phyloP scores from a whole-genome alignment of 1,139 yeast species.

The Zhuliangozyma parablackwelliae region DNA sequence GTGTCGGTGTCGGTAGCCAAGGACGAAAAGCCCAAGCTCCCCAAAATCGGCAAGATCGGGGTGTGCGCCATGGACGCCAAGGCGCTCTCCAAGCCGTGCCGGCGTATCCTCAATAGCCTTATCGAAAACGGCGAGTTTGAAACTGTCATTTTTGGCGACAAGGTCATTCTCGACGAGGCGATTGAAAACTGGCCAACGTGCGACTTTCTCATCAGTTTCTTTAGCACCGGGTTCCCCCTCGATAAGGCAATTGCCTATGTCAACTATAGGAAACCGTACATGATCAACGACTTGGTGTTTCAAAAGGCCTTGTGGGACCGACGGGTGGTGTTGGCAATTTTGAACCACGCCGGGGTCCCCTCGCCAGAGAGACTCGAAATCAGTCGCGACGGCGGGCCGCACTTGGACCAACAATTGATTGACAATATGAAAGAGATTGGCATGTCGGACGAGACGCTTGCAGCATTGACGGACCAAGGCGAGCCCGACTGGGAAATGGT shows the following conservation, averaged over 20 bases:
- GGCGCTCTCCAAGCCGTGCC: conserved; percentile 92
- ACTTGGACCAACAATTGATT: conserved; percentile 59
- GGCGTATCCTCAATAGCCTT: conserved; percentile 81
- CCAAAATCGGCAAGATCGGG: conserved; percentile 89
- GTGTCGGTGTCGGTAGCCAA: conserved; percentile 33
- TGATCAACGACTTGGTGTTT: conserved; percentile 83
- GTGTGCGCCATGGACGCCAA: conserved; percentile 99
- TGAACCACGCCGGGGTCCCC: conserved; percentile 79
- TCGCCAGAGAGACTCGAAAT: conserved; percentile 87
- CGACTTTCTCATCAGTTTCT: conserved; percentile 88
- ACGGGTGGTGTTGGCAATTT: conserved; percentile 75
- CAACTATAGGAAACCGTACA: conserved; percentile 81
- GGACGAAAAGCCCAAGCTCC: conserved; percentile 49
- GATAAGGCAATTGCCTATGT: conserved; percentile 93
- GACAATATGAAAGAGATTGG: conserved; percentile 38
- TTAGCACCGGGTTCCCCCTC: conserved; percentile 92
- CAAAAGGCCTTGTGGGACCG: conserved; percentile 97
- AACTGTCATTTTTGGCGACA: conserved; percentile 95
- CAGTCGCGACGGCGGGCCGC: conserved; percentile 96
- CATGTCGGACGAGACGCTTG: conserved; percentile 42
- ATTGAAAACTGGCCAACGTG: conserved; percentile 99
- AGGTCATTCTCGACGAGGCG: conserved; percentile 87
- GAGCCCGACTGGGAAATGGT: conserved; percentile 88
- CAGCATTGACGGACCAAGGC: conserved; percentile 54
- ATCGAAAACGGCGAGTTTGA: conserved; percentile 95